Conservation (phyloP, 495 filamentous ascomycete genomes). For the Tuber calosporum region DNA sequence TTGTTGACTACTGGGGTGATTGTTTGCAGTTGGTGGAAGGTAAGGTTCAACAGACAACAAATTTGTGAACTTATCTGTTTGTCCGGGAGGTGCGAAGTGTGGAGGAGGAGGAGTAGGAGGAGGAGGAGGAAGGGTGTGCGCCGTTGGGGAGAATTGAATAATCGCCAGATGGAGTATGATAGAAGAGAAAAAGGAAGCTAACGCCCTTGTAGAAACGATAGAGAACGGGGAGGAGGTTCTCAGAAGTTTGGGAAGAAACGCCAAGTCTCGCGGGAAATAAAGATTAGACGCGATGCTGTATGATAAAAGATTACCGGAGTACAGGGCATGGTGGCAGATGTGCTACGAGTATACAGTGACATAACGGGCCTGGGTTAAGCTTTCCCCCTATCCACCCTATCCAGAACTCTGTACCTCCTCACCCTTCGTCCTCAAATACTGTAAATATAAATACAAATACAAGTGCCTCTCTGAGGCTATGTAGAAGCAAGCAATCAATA, state of each 20-base stretch:
- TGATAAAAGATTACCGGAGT: slow-evolving; percentile 11
- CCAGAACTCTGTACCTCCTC: neutral
- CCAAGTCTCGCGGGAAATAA: slow-evolving; percentile 13
- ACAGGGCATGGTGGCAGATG: neutral
- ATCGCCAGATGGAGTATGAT: neutral
- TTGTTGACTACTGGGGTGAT: neutral
- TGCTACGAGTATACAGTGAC: too few relatives aligned
- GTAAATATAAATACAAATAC: too few relatives aligned
- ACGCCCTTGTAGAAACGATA: neutral
- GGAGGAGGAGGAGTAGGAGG: neutral
- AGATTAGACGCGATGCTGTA: slow-evolving; percentile 17
- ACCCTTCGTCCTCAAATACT: neutral
- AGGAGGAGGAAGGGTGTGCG: slow-evolving; percentile 1
- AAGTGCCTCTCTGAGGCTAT: neutral
- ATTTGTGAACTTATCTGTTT: neutral
- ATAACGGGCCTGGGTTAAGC: neutral
- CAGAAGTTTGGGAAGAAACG: slow-evolving; percentile 12
- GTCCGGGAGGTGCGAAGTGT: neutral
- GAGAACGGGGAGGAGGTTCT: slow-evolving; percentile 6
- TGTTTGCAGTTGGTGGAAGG: neutral
- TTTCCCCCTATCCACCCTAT: neutral
- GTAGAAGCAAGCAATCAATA: too few relatives aligned
- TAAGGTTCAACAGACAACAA: neutral
- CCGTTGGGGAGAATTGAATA: neutral
- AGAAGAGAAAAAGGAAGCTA: slow-evolving; percentile 7